These are phyloP conservation scores for Trichophyton schoenleinii DNA, from an alignment of 2,329 filamentous ascomycete species.

Conservation along the genomic window DNA sequence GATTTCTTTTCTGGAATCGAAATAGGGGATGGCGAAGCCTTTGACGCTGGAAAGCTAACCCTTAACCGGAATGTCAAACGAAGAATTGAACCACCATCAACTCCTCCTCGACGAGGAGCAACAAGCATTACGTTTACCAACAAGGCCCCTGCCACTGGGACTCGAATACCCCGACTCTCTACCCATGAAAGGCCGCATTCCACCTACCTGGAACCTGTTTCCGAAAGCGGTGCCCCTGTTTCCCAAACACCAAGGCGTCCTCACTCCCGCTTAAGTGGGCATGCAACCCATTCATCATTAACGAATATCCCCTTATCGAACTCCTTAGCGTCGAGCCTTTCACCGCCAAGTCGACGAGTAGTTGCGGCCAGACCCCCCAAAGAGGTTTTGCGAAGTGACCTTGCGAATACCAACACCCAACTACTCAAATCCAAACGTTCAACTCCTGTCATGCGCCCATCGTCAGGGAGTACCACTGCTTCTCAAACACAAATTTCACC, in stretches of 20 bases:
- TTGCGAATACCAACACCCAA: constrained; percentile 42
- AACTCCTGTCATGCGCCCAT: constrained; percentile 43
- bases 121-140: constrained; percentile 87
- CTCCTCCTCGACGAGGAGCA: constrained; percentile 57
- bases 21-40: constrained; percentile 68
- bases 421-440: constrained; percentile 49
- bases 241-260: constrained; percentile 46
- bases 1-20: constrained; percentile 82
- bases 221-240: constrained; percentile 69
- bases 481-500: constrained; percentile 27
- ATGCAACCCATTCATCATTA: constrained; percentile 57
- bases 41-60: constrained; percentile 67
- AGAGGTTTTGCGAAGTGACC: constrained; percentile 31
- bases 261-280: constrained; percentile 51
- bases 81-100: constrained; percentile 57
- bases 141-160: constrained; percentile 47
- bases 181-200: constrained; percentile 59
- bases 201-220: constrained; percentile 72
- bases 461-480: constrained; percentile 17
- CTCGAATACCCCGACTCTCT: constrained; percentile 68
- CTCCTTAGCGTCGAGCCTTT: constrained; percentile 44
- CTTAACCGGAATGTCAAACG: constrained; percentile 86
- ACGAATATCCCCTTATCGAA: constrained; percentile 51
- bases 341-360: constrained; percentile 50
- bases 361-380: constrained; percentile 34